Conservation (phyloP, 768 basidiomycete species). For the Pulveroboletus frians region DNA sequence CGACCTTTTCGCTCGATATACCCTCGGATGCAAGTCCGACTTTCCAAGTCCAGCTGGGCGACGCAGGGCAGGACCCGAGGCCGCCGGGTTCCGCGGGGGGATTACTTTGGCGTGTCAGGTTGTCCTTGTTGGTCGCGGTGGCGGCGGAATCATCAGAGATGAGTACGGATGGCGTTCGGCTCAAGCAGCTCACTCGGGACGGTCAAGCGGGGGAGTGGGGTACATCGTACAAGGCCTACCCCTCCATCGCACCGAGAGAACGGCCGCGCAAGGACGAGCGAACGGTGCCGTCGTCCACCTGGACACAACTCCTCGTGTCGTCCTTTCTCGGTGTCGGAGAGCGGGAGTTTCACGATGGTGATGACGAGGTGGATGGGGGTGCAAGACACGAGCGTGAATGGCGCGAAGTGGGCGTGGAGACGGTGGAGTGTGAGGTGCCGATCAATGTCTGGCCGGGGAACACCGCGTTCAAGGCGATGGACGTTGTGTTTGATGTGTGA, state of each 20-base stretch:
- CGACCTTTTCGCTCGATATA: slow-evolving; percentile 87
- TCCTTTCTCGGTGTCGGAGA: slow-evolving; percentile 38
- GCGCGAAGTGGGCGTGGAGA: slow-evolving; percentile 69
- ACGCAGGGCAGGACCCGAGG: slow-evolving; percentile 16
- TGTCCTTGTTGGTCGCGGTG: slow-evolving; percentile 81
- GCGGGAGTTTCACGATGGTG: slow-evolving; percentile 56
- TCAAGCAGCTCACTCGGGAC: slow-evolving; percentile 52
- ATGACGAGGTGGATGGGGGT: slow-evolving; percentile 27
- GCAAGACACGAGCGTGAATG: slow-evolving; percentile 65
- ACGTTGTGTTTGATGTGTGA: slow-evolving; percentile 74
- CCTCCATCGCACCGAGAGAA: slow-evolving; percentile 57
- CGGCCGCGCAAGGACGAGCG: slow-evolving; percentile 22
- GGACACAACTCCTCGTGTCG: slow-evolving; percentile 40
- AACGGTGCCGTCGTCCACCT: slow-evolving; percentile 9
- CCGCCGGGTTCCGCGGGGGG: slow-evolving; percentile 49
- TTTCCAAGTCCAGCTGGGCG: slow-evolving; percentile 62
- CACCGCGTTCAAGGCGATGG: slow-evolving; percentile 75
- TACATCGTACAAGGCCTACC: slow-evolving; percentile 55
- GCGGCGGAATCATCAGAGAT: slow-evolving; percentile 42
- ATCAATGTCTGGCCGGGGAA: slow-evolving; percentile 86
- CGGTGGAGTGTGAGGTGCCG: slow-evolving; percentile 92
- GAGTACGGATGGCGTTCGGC: slow-evolving; percentile 47
- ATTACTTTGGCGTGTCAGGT: slow-evolving; percentile 82
- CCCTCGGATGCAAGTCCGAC: slow-evolving; percentile 88
- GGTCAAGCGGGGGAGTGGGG: slow-evolving; percentile 70